Evolutionary conservation across 345 rosid species (phyloP).

Genomic region (Rubroshorea leprosula): DNA sequence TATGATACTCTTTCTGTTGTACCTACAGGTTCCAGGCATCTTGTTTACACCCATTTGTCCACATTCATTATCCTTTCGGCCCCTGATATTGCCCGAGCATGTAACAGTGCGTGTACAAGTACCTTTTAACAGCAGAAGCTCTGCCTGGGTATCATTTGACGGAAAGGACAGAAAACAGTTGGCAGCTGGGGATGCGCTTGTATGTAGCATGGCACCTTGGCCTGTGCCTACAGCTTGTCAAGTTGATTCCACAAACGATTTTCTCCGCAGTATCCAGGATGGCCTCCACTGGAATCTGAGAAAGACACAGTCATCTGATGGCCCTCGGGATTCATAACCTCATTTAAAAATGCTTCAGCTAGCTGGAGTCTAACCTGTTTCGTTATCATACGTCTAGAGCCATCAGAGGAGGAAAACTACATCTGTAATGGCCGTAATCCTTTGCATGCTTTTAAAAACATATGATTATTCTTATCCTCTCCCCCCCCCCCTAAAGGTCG

Average conservation of each 20-base stretch:
- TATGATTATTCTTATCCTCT: too few relatives aligned
- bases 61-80: conserved; percentile 92
- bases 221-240: conserved; percentile 96
- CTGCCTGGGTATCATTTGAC: conserved; percentile 95
- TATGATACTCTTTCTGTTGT: neutral
- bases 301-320: conserved; percentile 78
- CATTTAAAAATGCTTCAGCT: neutral
- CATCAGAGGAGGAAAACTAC: neutral
- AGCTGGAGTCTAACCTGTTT: neutral
- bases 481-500: too few relatives aligned
- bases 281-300: conserved; percentile 97
- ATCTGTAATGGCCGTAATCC: neutral
- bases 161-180: conserved; percentile 87
- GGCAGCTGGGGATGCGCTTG: conserved; percentile 69
- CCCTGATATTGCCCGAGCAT: conserved; percentile 90
- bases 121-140: conserved; percentile 84
- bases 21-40: conserved; percentile 84
- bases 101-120: conserved; percentile 83
- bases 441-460: too few relatives aligned
- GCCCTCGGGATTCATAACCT: conserved; percentile 43
- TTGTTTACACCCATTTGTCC: conserved; percentile 98
- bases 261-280: conserved; percentile 86
- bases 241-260: conserved; percentile 81
- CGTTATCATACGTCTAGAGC: neutral
- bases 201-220: conserved; percentile 99